Evolutionary conservation across 75 land plant genomes (phyloP).

Genomic region (Sequoia sempervirens): DNA sequence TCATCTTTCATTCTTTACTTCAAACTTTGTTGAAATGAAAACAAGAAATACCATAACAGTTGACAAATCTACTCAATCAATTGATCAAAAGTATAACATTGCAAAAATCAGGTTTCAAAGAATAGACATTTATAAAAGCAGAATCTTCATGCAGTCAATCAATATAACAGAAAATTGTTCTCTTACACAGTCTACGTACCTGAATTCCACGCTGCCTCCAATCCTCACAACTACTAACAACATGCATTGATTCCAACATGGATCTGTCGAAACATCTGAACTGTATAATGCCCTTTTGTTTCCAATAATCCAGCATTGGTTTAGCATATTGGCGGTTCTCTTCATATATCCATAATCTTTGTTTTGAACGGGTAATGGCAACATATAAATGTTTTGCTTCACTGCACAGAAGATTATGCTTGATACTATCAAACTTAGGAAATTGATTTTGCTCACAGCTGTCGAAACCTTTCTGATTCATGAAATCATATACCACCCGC

Average conservation of each 20-base stretch:
- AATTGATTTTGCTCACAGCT: conserved; percentile 2
- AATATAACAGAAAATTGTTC: not conserved
- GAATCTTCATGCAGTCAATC: not conserved
- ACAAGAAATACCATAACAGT: not conserved
- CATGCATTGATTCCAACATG: conserved; percentile 44
- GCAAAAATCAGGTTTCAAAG: not conserved
- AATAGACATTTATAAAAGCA: not conserved
- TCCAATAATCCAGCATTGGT: conserved; percentile 77
- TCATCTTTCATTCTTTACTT: too few relatives aligned
- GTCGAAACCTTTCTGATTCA: conserved; percentile 35
- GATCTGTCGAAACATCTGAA: conserved; percentile 36
- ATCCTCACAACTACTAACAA: conserved; percentile 51
- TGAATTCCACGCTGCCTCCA: conserved; percentile 58
- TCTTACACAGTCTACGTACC: conserved; percentile 21
- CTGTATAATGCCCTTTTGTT: conserved; percentile 40
- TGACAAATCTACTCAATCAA: not conserved
- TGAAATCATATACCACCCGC: conserved; percentile 52
- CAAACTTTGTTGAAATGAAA: too few relatives aligned
- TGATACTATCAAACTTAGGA: conserved; percentile 39
- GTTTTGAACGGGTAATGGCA: conserved; percentile 64
- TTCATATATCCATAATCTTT: conserved; percentile 72
- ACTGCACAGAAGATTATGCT: conserved; percentile 55
- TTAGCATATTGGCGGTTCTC: conserved; percentile 30
- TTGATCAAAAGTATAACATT: not conserved
- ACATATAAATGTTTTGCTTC: conserved; percentile 75